A percentile compares a stretch with the other conserved stretches of the same genome.
Evolutionary conservation across 2,329 filamentous ascomycete genomes (phyloP).

Genomic region (Periglandula ipomoeae): DNA sequence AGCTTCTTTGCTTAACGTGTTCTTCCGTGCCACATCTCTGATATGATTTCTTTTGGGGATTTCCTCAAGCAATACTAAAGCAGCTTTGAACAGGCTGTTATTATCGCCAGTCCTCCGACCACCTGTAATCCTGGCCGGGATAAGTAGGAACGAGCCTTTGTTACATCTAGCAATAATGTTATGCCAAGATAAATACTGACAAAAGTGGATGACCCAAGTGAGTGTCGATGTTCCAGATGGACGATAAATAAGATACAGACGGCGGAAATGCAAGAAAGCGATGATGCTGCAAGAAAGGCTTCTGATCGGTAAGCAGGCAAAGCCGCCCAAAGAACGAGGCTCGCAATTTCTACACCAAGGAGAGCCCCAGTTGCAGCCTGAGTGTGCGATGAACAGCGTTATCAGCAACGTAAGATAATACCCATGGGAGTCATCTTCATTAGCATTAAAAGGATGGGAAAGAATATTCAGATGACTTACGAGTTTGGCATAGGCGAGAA

Average conservation of each 20-base stretch:
- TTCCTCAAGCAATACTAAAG: slow-evolving; percentile 28
- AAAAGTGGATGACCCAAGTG: slow-evolving; percentile 30
- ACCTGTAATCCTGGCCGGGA: background rate
- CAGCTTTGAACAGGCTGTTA: slow-evolving; percentile 21
- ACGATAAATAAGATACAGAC: slow-evolving; percentile 18
- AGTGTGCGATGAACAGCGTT: too few relatives aligned
- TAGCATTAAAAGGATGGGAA: background rate
- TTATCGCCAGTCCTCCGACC: slow-evolving; percentile 17
- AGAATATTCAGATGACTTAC: too few relatives aligned
- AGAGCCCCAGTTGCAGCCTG: slow-evolving; percentile 16
- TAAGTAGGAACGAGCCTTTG: slow-evolving; percentile 23
- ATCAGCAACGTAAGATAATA: too few relatives aligned
- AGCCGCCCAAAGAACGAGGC: slow-evolving; percentile 15
- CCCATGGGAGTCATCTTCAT: too few relatives aligned
- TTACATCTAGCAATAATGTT: slow-evolving; percentile 29
- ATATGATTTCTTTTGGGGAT: slow-evolving; percentile 5
- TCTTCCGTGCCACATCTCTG: background rate
- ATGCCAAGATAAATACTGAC: slow-evolving; percentile 30
- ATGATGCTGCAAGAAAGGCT: slow-evolving; percentile 16
- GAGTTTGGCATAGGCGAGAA: slow-evolving; percentile 13
- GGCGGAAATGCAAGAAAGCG: slow-evolving; percentile 18
- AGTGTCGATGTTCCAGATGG: slow-evolving; percentile 23
- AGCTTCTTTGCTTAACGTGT: slow-evolving; percentile 7
- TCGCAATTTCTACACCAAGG: slow-evolving; percentile 18
- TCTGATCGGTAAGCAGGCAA: slow-evolving; percentile 11